A percentile compares a stretch with the other conserved stretches of the same genome.
phyloP scores from a whole-genome alignment of 495 filamentous ascomycete genomes.

The Acidiella bohemica region DNA sequence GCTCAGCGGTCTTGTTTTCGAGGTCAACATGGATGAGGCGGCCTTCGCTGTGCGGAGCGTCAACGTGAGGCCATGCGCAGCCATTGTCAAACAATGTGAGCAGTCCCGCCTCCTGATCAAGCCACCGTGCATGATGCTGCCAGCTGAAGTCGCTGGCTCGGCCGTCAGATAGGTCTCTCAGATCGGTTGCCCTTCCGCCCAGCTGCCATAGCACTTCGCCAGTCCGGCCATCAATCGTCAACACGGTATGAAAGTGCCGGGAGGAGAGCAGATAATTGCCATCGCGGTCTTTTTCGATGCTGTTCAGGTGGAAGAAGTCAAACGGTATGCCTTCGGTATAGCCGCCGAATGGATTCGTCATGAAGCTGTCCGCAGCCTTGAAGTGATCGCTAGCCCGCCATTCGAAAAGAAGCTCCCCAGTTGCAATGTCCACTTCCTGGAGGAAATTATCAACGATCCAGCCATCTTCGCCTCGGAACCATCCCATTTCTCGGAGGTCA shows the following conservation, averaged over 20 bases:
- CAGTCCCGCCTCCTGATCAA: conserved; percentile 6
- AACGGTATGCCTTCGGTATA: conserved; percentile 15
- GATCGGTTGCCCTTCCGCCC: conserved; percentile 19
- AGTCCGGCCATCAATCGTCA: conserved; percentile 18
- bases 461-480: conserved; percentile 13
- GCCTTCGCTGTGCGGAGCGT: conserved; percentile 17
- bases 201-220: conserved; percentile 22
- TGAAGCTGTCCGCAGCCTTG: conserved; percentile 18
- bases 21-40: conserved; percentile 14
- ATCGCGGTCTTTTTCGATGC: conserved; percentile 22
- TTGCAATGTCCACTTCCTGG: conserved; percentile 24
- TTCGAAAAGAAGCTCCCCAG: conserved; percentile 24
- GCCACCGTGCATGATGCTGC: conserved; percentile 26
- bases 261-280: conserved; percentile 25
- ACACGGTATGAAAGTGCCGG: conserved; percentile 19
- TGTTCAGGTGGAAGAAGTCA: conserved; percentile 28
- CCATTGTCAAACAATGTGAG: conserved; percentile 25
- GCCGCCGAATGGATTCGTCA: conserved; percentile 11
- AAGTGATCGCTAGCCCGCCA: conserved; percentile 32
- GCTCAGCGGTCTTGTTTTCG: conserved; percentile 5
- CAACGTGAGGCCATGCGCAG: conserved; percentile 12
- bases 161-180: conserved; percentile 14
- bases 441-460: conserved; percentile 22
- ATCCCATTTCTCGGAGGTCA: conserved; percentile 9
- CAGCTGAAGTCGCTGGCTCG: conserved; percentile 19